Evolutionary conservation across 1,139 yeast species (phyloP).

Genomic region (Groenewaldozyma auringiensis): DNA sequence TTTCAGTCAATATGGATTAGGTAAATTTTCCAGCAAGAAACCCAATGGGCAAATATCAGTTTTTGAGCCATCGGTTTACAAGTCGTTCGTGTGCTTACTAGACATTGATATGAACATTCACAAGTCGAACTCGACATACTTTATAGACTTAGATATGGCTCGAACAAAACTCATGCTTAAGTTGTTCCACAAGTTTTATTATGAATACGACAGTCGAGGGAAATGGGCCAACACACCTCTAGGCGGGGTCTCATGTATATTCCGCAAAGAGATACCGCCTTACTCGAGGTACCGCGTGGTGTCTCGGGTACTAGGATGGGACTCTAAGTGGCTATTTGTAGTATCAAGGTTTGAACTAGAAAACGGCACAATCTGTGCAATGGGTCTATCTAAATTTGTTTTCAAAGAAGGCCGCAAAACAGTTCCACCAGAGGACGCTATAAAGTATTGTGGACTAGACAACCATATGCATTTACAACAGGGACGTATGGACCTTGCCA

Average conservation of each 20-base stretch:
- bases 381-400: conserved; percentile 71
- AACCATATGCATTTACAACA: conserved; percentile 36
- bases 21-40: conserved; percentile 27
- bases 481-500: conserved; percentile 34
- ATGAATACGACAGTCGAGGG: conserved; percentile 26
- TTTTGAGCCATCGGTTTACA: conserved; percentile 41
- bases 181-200: conserved; percentile 37
- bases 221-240: conserved; percentile 70
- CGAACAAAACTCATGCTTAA: conserved; percentile 56
- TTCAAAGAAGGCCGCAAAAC: conserved; percentile 69
- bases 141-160: conserved; percentile 74
- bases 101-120: conserved; percentile 85
- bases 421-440: conserved; percentile 52
- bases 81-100: conserved; percentile 60
- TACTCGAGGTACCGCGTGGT: conserved; percentile 51
- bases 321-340: conserved; percentile 75
- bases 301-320: conserved; percentile 73
- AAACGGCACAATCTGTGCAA: conserved; percentile 42
- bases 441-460: conserved; percentile 50
- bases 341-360: conserved; percentile 48
- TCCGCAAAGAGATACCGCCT: conserved; percentile 65
- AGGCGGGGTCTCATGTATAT: conserved; percentile 61
- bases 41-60: conserved; percentile 14
- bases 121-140: conserved; percentile 81
- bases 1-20: conserved; percentile 30